Evolutionary conservation across 345 rosid species (phyloP).

Genomic region (Turritis glabra): DNA sequence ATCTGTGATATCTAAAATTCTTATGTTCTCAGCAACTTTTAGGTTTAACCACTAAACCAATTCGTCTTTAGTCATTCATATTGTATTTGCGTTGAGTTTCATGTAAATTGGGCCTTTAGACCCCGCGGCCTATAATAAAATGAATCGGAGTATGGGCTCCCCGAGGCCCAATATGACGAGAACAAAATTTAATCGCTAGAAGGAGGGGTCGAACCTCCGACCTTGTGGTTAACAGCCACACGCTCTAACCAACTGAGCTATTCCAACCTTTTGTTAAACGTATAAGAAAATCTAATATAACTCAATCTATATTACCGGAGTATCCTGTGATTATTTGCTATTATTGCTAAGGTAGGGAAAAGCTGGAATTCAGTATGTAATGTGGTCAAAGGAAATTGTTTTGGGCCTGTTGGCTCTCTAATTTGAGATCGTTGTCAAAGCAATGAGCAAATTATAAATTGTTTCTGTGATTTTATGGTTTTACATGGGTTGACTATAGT

Average conservation of each 20-base stretch:
- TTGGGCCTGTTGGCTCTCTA: background rate
- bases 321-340: no score
- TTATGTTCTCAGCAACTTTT: no score
- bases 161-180: background rate
- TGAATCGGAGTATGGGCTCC: background rate
- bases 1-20: no score
- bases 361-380: background rate
- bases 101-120: no score
- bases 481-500: no score
- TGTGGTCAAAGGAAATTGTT: background rate
- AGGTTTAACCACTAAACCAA: no score
- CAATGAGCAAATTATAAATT: background rate
- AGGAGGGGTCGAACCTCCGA: constrained; percentile 78
- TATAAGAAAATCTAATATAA: no score
- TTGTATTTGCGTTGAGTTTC: no score
- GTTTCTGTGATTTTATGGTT: no score
- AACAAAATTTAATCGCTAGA: constrained; percentile 33
- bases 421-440: background rate
- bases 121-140: no score
- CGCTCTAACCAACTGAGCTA: constrained; percentile 88
- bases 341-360: background rate
- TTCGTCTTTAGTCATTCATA: no score
- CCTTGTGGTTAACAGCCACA: constrained; percentile 88
- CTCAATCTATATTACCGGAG: no score
- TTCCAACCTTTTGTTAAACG: constrained; percentile 49